Base-by-base conservation (phyloP, 148 eudicot species). In the Vaccinium corymbosum region DNA sequence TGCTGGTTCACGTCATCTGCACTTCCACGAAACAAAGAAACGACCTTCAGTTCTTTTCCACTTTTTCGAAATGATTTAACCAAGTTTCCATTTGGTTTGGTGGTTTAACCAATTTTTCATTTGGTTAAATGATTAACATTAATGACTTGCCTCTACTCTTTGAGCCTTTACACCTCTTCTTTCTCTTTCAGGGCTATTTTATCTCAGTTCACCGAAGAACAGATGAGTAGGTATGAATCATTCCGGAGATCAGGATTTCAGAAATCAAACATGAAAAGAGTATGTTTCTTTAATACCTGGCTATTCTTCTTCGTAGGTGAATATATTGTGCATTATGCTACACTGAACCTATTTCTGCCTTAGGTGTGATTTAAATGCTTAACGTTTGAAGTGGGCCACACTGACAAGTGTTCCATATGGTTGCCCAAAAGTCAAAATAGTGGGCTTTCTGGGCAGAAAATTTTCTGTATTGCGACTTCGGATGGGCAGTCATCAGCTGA, bases 191-290 rank as follows among this genome's bases (percentile, higher is more conserved):
- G 98, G 88, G 74, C 89, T 84, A 90, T 94, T 83, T 89, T 95
- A 75, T 89, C 97, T 74, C 95, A 90, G 81, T 93, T 95, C 82
- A 89, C 97, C 16, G 94, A 91, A 86, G 97, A 92, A 80, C 97
- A 94, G 76, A 94, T 93, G 96, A 93, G 90, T 88, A 92, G 98
- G 83, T 95, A 95, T 83, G 98, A 95, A 89, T 94, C 95, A 48
- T 95, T 92, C 80, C 87, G 98, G 51, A 90, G 98, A 89, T 94
- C 98, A 85, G 97, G 98, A 84, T 95, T 95, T 88, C 98, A 95
- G 83, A 95, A 92, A 79, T 86, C 98, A 82, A 94, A 88, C 91
- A 95, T 95, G 98, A 95, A 92, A 89, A 87, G 97, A 91, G 98
- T 94, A 93, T 68, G 87, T 42, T 25, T 82, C 48, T 56, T 68